Percentiles rank a stretch among this genome's conserved stretches.
phyloP scores from a whole-genome alignment of 495 filamentous ascomycete genomes.

The Xylaria venustula region DNA sequence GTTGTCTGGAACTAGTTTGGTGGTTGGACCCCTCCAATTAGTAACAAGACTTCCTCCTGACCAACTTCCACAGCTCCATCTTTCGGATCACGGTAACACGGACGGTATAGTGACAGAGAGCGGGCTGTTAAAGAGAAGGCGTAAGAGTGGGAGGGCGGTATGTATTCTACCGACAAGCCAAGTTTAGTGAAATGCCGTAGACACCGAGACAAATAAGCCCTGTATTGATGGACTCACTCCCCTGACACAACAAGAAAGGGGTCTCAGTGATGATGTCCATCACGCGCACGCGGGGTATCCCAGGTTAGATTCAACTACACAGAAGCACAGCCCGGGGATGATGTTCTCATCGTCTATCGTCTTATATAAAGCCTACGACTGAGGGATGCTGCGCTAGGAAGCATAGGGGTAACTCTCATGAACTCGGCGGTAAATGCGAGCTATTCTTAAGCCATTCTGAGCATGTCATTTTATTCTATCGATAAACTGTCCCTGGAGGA shows the following conservation, averaged over 20 bases:
- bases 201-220: background rate
- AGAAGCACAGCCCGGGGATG: background rate
- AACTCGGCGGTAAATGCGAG: background rate
- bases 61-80: background rate
- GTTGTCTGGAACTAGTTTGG: background rate
- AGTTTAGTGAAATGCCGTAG: background rate
- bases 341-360: background rate
- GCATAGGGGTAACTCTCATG: background rate
- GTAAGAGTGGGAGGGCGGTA: background rate
- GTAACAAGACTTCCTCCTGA: background rate
- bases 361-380: background rate
- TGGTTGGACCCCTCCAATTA: background rate
- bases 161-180: background rate
- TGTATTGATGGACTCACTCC: background rate
- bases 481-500: constrained; percentile 22
- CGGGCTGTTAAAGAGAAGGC: background rate
- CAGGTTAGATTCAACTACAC: background rate
- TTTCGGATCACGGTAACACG: background rate
- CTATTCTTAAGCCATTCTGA: background rate
- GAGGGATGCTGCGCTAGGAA: background rate
- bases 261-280: background rate
- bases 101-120: background rate
- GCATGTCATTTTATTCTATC: constrained; percentile 20
- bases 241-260: background rate
- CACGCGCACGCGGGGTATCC: background rate